Evolutionary conservation across 768 basidiomycete species (phyloP), one percentile per base, ranked within the genome.

Genomic region (Russula sp.): DNA sequence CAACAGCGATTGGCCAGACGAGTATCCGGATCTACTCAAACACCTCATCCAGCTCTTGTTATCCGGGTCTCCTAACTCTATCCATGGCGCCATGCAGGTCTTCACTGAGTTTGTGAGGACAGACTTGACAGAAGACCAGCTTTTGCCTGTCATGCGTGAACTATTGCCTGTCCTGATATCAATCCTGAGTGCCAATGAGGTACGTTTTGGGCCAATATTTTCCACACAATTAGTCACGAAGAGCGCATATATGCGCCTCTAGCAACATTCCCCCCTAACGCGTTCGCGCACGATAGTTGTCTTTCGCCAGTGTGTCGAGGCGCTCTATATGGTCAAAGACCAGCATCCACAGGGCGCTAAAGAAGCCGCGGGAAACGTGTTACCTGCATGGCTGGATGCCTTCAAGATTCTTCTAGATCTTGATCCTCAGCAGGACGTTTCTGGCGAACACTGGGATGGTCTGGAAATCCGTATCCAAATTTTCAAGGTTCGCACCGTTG

Each of bases 21-120:
- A 95, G 79, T 98, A 92, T 72, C 92, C 95, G 0, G 86, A 89
- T 52, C 82, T 98, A n/a, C 80, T 98, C 40, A 78, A 78, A 49
- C 78, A 82, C 50, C 82, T 99, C 20, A 85, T 98, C 64, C 74
- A 75, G 39, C 82, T 96, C 10, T 80, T 98, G 31, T 87, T 88
- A 3, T 88, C 90, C 2, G 80, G 78, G 49, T 85, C 86, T 3
- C 75, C 89, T 0, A 81, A 84, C 61, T 82, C 91, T 6, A 90
- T 97, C 6, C 94, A 98, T 74, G 97, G 97, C 27, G 89, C 95
- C 27, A 94, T 99, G 91, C 87, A 94, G 73, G 91, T 98, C 22
- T 85, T 99, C 70, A 87, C 88, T 9, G 97, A 99, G 70, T 95
- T 98, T 73, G 90, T 96, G 70, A 88, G 91, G 73, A 85, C 89